phyloP scores from a whole-genome alignment of 345 rosid genomes.

The Hibiscus trionum region DNA sequence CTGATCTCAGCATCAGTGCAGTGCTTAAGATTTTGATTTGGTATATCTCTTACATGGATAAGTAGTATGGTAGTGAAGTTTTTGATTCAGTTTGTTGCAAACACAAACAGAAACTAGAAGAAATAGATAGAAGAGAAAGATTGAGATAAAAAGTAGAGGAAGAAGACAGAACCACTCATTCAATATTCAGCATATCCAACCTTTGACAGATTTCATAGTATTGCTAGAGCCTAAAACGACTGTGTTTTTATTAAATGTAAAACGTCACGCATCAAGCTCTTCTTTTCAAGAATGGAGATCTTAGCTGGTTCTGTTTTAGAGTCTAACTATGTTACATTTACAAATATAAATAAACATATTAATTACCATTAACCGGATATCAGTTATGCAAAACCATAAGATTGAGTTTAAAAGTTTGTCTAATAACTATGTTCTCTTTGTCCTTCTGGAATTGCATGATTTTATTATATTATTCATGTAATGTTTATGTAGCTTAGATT shows the following conservation, averaged over 20 bases:
- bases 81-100: too few species aligned
- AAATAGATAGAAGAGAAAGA: too few species aligned
- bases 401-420: background rate
- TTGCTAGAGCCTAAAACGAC: too few species aligned
- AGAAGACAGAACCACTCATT: too few species aligned
- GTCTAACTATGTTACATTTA: background rate
- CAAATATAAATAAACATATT: too few species aligned
- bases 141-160: too few species aligned
- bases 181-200: too few species aligned
- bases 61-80: too few species aligned
- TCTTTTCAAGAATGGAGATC: background rate
- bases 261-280: background rate
- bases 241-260: too few species aligned
- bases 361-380: too few species aligned
- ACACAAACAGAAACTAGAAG: too few species aligned
- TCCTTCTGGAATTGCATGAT: background rate
- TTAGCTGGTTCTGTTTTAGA: background rate
- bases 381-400: background rate
- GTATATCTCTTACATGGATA: background rate
- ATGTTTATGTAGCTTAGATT: background rate
- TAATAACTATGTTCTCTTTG: background rate
- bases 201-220: too few species aligned
- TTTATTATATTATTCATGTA: background rate
- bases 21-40: background rate
- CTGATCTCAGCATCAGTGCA: background rate